These are phyloP conservation scores for Lodderomyces theae DNA, from an alignment of 1,139 yeast genomes.

Conservation along the genomic window DNA sequence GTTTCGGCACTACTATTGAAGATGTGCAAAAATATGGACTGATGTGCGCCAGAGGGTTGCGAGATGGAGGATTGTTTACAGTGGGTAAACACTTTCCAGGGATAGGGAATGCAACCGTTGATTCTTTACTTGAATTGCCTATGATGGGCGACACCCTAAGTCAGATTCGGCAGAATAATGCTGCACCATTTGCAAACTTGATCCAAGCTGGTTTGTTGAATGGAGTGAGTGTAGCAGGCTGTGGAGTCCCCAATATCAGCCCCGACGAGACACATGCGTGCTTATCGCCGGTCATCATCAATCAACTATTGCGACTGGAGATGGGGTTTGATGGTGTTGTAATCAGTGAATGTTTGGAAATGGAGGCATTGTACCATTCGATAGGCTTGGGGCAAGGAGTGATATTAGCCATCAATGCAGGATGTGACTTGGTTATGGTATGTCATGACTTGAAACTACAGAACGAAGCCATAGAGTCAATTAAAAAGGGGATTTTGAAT, in stretches of 20 bases:
- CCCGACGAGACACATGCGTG: conserved; percentile 67
- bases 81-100: conserved; percentile 71
- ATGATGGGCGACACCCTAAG: conserved; percentile 57
- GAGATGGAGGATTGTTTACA: conserved; percentile 54
- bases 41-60: conserved; percentile 54
- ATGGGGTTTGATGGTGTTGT: conserved; percentile 58
- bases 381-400: conserved; percentile 70
- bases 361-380: conserved; percentile 62
- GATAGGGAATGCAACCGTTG: conserved; percentile 61
- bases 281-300: conserved; percentile 55
- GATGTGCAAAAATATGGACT: conserved; percentile 56
- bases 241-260: conserved; percentile 63
- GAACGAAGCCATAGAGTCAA: conserved; percentile 56
- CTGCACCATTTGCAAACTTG: conserved; percentile 52
- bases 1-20: conserved; percentile 61
- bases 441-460: conserved; percentile 59
- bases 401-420: conserved; percentile 58
- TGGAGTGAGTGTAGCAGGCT: conserved; percentile 64
- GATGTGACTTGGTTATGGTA: conserved; percentile 65
- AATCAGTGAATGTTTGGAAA: conserved; percentile 62
- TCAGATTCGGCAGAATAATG: conserved; percentile 51
- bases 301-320: conserved; percentile 51
- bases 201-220: conserved; percentile 50
- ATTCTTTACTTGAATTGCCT: conserved; percentile 56
- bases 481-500: conserved; percentile 50